Conservation (phyloP, 257 asterid species). For the Nyctanthes arbortristis region DNA sequence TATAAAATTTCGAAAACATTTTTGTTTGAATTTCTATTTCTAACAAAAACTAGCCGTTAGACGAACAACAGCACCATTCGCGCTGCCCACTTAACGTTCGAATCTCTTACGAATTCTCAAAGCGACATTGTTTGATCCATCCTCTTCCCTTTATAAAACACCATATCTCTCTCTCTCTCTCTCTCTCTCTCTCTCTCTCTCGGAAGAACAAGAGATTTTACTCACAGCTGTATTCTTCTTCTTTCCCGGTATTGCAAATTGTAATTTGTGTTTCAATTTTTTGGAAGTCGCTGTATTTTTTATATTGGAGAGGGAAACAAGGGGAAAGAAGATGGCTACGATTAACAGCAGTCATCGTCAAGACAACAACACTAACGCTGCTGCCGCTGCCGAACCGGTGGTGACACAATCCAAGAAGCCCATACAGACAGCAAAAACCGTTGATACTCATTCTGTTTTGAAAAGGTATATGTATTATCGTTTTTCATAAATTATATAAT, state of each 20-base stretch:
- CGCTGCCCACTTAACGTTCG: slow-evolving; percentile 33
- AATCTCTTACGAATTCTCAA: neutral
- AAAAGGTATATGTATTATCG: neutral
- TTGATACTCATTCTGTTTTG: slow-evolving; percentile 28
- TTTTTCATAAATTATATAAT: neutral
- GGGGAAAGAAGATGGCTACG: slow-evolving; percentile 43
- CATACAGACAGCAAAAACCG: slow-evolving; percentile 31
- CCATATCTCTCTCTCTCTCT: neutral
- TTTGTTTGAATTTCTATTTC: too few species aligned
- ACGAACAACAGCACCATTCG: too few species aligned
- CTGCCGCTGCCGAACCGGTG: slow-evolving; percentile 28
- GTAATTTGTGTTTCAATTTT: neutral
- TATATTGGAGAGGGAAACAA: neutral
- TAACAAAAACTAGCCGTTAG: slow-evolving; percentile 41
- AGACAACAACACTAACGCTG: slow-evolving; percentile 51
- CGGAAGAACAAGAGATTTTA: slow-evolving; percentile 7
- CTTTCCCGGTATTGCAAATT: slow-evolving; percentile 18
- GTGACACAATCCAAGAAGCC: slow-evolving; percentile 34
- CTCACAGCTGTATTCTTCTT: slow-evolving; percentile 22
- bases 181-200: slow-evolving; percentile 25
- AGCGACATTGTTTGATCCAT: slow-evolving; percentile 15
- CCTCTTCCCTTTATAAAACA: neutral
- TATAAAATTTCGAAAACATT: too few species aligned
- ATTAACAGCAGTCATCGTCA: slow-evolving; percentile 48
- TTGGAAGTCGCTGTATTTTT: neutral